These are phyloP conservation scores for Boletus sp. DNA, from an alignment of 1,284 basidiomycete species.

Conservation along the genomic window DNA sequence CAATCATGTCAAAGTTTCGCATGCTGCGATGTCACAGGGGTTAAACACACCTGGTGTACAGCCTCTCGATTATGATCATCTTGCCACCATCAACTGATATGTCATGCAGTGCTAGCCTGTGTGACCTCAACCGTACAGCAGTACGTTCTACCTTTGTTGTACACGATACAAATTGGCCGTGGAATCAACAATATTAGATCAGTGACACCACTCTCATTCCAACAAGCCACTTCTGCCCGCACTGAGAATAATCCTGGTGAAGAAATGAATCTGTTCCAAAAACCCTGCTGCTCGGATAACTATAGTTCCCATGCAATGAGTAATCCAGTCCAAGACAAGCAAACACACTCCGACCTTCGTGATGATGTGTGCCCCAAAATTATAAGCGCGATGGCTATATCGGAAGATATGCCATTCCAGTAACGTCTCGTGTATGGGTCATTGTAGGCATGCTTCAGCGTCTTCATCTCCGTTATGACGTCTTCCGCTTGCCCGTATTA, in stretches of 20 bases:
- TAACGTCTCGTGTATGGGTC: slow-evolving; percentile 45
- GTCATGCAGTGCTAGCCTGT: neutral
- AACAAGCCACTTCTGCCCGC: slow-evolving; percentile 29
- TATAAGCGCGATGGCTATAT: slow-evolving; percentile 41
- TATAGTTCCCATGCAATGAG: slow-evolving; percentile 11
- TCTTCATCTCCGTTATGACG: slow-evolving; percentile 20
- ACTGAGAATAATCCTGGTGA: slow-evolving; percentile 37
- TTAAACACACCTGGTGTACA: neutral
- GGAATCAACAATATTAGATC: neutral
- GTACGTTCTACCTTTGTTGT: neutral
- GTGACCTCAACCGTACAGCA: neutral
- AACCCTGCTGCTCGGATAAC: slow-evolving; percentile 35
- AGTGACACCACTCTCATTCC: neutral
- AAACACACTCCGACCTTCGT: slow-evolving; percentile 36
- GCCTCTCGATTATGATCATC: neutral
- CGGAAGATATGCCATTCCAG: slow-evolving; percentile 52
- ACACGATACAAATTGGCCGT: neutral
- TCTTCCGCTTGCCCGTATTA: slow-evolving; percentile 33
- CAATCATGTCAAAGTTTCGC: slow-evolving; percentile 7
- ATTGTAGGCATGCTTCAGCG: slow-evolving; percentile 20
- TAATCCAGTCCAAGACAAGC: neutral
- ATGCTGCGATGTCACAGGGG: neutral
- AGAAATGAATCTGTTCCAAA: slow-evolving; percentile 39
- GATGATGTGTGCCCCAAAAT: slow-evolving; percentile 50
- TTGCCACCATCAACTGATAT: neutral